Conservation (phyloP, 1,139 yeast genomes). For the Candida gigantensis region DNA sequence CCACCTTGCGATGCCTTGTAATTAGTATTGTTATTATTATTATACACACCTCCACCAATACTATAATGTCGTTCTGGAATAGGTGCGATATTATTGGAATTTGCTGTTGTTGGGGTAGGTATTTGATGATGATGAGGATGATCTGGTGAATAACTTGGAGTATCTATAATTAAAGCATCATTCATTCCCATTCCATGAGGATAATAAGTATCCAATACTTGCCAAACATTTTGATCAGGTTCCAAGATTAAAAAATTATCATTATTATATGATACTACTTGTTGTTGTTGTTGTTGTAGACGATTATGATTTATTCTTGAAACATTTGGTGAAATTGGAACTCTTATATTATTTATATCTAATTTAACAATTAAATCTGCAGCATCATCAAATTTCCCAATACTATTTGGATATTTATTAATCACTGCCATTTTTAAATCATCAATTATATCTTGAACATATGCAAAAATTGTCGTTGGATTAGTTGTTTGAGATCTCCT, state of each 20-base stretch:
- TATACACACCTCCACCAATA: too few species aligned
- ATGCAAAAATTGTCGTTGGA: conserved; percentile 67
- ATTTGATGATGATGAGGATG: too few species aligned
- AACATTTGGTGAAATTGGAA: conserved; percentile 9
- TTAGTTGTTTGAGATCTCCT: conserved; percentile 49
- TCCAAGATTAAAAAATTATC: conserved; percentile 38
- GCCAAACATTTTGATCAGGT: conserved; percentile 68
- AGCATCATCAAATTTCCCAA: conserved; percentile 65
- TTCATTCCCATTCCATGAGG: conserved; percentile 70
- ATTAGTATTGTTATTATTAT: too few species aligned
- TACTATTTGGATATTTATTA: conserved; percentile 66
- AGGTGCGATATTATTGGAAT: not conserved
- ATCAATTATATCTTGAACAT: conserved; percentile 62
- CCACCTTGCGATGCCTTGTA: conserved; percentile 4
- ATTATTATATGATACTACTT: too few species aligned
- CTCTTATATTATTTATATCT: conserved; percentile 21
- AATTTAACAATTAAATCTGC: conserved; percentile 59
- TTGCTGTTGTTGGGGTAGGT: conserved; percentile 5
- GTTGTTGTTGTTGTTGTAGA: too few species aligned
- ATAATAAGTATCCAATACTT: conserved; percentile 56
- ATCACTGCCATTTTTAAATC: conserved; percentile 66
- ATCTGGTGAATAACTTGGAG: conserved; percentile 11
- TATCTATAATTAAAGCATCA: conserved; percentile 65
- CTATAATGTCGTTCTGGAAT: conserved; percentile 3
- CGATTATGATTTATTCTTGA: conserved; percentile 1